A percentile compares a stretch with the other conserved stretches of the same genome.
phyloP scores from a whole-genome alignment of 2,329 filamentous ascomycete species.

The Neonectria punicea region DNA sequence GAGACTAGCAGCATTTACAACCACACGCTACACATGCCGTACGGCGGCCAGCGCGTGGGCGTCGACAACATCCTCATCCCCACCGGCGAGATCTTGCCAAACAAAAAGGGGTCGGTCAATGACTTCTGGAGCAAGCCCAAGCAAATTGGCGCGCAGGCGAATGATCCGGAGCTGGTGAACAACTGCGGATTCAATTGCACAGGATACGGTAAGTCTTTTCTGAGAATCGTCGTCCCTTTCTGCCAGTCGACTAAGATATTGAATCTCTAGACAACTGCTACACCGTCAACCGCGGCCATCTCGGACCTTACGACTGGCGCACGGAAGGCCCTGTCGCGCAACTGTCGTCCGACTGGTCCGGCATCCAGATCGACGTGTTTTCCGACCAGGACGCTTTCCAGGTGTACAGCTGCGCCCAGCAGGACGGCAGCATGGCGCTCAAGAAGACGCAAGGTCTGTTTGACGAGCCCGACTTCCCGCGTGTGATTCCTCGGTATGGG shows the following conservation, averaged over 20 bases:
- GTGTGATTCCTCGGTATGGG: slow-evolving; percentile 78
- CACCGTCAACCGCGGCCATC: slow-evolving; percentile 70
- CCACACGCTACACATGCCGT: slow-evolving; percentile 78
- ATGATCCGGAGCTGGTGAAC: slow-evolving; percentile 68
- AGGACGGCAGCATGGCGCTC: slow-evolving; percentile 76
- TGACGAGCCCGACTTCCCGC: slow-evolving; percentile 63
- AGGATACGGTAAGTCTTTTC: slow-evolving; percentile 75
- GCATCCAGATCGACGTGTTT: slow-evolving; percentile 84
- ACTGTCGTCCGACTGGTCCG: slow-evolving; percentile 78
- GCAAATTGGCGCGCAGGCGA: slow-evolving; percentile 77
- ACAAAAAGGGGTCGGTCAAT: slow-evolving; percentile 74
- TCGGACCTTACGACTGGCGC: slow-evolving; percentile 72
- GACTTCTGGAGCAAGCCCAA: slow-evolving; percentile 87
- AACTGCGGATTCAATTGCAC: slow-evolving; percentile 87
- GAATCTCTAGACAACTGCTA: slow-evolving; percentile 69
- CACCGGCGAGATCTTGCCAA: slow-evolving; percentile 79
- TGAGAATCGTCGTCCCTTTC: not conserved
- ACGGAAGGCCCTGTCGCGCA: slow-evolving; percentile 69
- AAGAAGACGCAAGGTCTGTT: slow-evolving; percentile 76
- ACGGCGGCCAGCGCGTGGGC: slow-evolving; percentile 74
- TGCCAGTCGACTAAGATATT: not conserved
- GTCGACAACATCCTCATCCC: slow-evolving; percentile 79
- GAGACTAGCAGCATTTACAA: slow-evolving; percentile 73
- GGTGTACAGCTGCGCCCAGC: slow-evolving; percentile 83
- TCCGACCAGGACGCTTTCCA: slow-evolving; percentile 90